Base-by-base conservation (phyloP, 371 early-diverging fungal species). In the Mortierella sp. region DNA sequence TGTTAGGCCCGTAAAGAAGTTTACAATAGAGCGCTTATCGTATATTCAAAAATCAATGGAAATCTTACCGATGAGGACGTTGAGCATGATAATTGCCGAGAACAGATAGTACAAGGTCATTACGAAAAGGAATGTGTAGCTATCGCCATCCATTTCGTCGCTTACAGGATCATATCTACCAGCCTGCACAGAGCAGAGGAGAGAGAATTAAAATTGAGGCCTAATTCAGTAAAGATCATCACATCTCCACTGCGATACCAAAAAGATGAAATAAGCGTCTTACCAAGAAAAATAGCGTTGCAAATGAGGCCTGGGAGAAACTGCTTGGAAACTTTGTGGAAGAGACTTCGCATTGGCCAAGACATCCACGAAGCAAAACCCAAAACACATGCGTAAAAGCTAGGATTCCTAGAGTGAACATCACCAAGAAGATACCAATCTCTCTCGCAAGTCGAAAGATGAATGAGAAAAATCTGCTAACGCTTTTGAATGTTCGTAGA, bases 21-120 rank as follows among this genome's bases (percentile, higher is more conserved):
- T n/a, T n/a, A n/a, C n/a, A n/a, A 39, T 39, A 39, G 6, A 39
- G 39, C 39, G 39, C n/a, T 6, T 6, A 57, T 6, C 12, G 26
- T 22, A 51, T 57, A 3, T 28, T 28, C 5, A 6, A 2, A n/a
- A 57, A 18, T 28, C 12, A 3, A 60, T 35, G 30, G 10, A 22
- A 24, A 14, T 24, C 65, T 55, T 30, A 65, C 65, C 71, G 26
- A 70, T 70, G 39, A 70, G 49, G n/a, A 70, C 49, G 28, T 70
- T 70, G 51, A 64, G 58, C 64, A 70, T 63, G 8, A 70, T 43
- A 20, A 70, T 59, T 5, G 55, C 64, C 0, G 71, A 37, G 26
- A 70, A 64, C 18, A 70, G 58, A 32, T 54, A 70, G 60, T 64
- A 70, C 24, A 58, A 1, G n/a, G 43, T 40, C 71, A 70, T 70